Conservation (phyloP, 306 rosid species). For the Cucurbita argyrosperma region DNA sequence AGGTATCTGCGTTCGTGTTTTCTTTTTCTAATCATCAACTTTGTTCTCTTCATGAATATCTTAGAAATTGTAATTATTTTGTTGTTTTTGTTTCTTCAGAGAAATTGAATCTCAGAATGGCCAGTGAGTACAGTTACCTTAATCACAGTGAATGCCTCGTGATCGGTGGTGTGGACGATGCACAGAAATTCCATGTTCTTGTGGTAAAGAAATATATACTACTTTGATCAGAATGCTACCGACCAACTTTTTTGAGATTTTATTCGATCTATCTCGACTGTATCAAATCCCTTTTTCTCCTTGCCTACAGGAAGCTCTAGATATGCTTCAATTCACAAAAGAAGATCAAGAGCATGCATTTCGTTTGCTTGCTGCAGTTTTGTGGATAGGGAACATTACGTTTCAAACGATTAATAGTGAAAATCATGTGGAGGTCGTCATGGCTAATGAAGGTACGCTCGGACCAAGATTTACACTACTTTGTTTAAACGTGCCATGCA, state of each 20-base stretch:
- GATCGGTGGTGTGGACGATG: conserved; percentile 49
- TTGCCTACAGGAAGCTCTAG: conserved; percentile 52
- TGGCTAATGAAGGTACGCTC: conserved; percentile 63
- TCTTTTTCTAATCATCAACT: not conserved
- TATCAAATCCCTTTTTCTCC: not conserved
- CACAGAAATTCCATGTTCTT: conserved; percentile 31
- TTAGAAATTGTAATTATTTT: not conserved
- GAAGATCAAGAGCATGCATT: conserved; percentile 69
- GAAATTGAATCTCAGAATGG: conserved; percentile 51
- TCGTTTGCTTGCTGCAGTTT: conserved; percentile 53
- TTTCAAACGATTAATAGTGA: conserved; percentile 48
- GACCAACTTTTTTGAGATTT: not conserved
- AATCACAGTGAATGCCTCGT: conserved; percentile 70
- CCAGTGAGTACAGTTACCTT: conserved; percentile 73
- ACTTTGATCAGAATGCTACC: conserved; percentile 6
- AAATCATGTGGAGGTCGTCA: conserved; percentile 68
- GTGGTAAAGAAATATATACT: conserved; percentile 34
- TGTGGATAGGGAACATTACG: conserved; percentile 95
- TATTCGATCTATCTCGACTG: conserved; percentile 4
- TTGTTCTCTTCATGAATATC: not conserved
- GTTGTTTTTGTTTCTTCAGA: conserved; percentile 33
- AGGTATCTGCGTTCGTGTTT: conserved; percentile 31
- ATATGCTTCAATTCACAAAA: conserved; percentile 35
- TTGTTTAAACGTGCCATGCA: not conserved
- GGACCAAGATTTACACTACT: not conserved